Evolutionary conservation across 2,329 filamentous ascomycete genomes (phyloP).

Genomic region (Amauroascus verrucosus): DNA sequence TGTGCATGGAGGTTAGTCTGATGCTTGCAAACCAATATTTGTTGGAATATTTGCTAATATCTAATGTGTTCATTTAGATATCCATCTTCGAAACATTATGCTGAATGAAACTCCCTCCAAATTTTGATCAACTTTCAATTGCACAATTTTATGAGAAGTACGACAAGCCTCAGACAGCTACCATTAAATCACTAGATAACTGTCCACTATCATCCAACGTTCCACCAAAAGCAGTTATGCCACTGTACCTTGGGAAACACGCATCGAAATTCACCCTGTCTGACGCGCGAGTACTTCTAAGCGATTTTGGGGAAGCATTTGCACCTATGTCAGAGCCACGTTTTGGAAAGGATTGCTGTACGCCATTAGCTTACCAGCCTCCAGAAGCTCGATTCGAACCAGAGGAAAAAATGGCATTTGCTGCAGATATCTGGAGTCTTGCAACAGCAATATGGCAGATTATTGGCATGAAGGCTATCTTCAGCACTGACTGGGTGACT

Average conservation of each 20-base stretch:
- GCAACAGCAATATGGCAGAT: constrained; percentile 24
- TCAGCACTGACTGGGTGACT: constrained; percentile 10
- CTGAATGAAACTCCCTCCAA: constrained; percentile 14
- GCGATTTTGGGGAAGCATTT: constrained; percentile 28
- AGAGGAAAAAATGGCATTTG: constrained; percentile 17
- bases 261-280: constrained; percentile 20
- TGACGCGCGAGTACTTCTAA: constrained; percentile 23
- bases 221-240: constrained; percentile 17
- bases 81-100: constrained; percentile 21
- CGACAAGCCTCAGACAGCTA: constrained; percentile 18
- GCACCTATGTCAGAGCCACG: constrained; percentile 18
- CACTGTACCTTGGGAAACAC: constrained; percentile 19
- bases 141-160: constrained; percentile 21
- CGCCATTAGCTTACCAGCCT: constrained; percentile 17
- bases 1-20: no score
- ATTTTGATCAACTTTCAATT: constrained; percentile 18
- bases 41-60: background rate
- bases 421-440: constrained; percentile 24
- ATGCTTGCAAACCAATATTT: no score
- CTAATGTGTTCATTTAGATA: constrained; percentile 14
- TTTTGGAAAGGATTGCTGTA: constrained; percentile 20
- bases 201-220: constrained; percentile 19
- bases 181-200: constrained; percentile 16
- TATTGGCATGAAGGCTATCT: constrained; percentile 21
- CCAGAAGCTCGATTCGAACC: constrained; percentile 23